Percentiles rank a stretch among this genome's conserved stretches.
Evolutionary conservation across 169 alveolate genomes (phyloP).

Genomic region (Plasmodium blacklocki): DNA sequence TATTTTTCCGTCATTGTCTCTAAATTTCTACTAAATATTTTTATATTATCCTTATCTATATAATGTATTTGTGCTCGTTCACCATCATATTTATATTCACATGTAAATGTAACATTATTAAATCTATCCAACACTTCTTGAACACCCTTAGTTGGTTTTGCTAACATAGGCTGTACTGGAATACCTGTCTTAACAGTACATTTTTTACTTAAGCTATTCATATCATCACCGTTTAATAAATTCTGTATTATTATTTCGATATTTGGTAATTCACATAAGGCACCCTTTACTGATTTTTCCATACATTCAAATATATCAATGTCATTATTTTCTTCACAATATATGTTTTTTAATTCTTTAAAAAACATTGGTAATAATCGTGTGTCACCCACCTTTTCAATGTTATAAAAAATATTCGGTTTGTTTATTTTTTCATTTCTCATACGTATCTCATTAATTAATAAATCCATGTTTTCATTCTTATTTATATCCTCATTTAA

Average conservation of each 20-base stretch:
- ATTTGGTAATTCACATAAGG: conserved; percentile 94
- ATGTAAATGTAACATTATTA: conserved; percentile 94
- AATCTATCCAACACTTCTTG: conserved; percentile 90
- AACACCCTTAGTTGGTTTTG: conserved; percentile 95
- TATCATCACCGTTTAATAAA: conserved; percentile 88
- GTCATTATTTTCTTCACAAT: conserved; percentile 56
- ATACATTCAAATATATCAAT: conserved; percentile 83
- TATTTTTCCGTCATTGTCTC: conserved; percentile 91
- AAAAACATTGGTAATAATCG: conserved; percentile 46
- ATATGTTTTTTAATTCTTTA: conserved; percentile 64
- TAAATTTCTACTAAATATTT: conserved; percentile 93
- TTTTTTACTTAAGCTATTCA: conserved; percentile 83
- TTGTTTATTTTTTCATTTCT: conserved; percentile 62
- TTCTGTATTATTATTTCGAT: conserved; percentile 92
- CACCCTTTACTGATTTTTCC: conserved; percentile 91
- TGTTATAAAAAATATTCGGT: conserved; percentile 65
- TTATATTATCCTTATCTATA: conserved; percentile 82
- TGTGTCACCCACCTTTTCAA: conserved; percentile 72
- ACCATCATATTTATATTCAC: conserved; percentile 99
- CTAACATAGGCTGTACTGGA: conserved; percentile 99
- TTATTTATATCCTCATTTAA: not conserved
- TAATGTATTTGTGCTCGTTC: conserved; percentile 97
- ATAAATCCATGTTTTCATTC: conserved; percentile 1
- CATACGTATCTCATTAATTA: conserved; percentile 25
- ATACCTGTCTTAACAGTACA: conserved; percentile 97